Evolutionary conservation across 2,329 filamentous ascomycete genomes (phyloP).

Genomic region (Chalara sp.): DNA sequence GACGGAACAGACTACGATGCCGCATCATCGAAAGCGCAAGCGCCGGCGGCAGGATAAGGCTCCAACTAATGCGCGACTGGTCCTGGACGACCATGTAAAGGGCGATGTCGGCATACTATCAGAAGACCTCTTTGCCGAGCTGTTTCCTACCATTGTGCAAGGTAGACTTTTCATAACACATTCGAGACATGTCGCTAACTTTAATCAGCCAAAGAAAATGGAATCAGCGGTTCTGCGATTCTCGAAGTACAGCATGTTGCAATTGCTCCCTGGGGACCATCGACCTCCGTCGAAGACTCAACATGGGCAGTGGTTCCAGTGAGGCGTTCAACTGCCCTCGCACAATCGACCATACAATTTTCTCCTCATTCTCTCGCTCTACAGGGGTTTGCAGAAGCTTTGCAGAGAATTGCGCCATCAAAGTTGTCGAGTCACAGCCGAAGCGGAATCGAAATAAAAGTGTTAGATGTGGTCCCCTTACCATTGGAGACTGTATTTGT

Average conservation of each 20-base stretch:
- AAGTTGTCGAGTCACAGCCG: slow-evolving; percentile 67
- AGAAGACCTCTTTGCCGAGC: slow-evolving; percentile 74
- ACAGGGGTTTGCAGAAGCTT: slow-evolving; percentile 68
- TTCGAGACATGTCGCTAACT: slow-evolving; percentile 12
- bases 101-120: slow-evolving; percentile 83
- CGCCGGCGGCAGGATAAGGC: slow-evolving; percentile 62
- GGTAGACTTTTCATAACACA: slow-evolving; percentile 29
- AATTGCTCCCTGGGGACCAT: slow-evolving; percentile 66
- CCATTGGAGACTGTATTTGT: slow-evolving; percentile 82
- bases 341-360: slow-evolving; percentile 74
- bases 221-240: slow-evolving; percentile 16
- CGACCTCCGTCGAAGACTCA: slow-evolving; percentile 48
- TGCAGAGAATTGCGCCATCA: slow-evolving; percentile 69
- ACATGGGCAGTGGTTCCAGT: slow-evolving; percentile 85
- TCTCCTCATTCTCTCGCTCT: slow-evolving; percentile 65
- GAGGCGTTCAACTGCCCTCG: slow-evolving; percentile 52
- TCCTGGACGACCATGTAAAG: slow-evolving; percentile 79
- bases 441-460: slow-evolving; percentile 74
- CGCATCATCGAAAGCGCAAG: slow-evolving; percentile 32
- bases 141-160: slow-evolving; percentile 59
- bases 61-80: slow-evolving; percentile 69
- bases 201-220: slow-evolving; percentile 16
- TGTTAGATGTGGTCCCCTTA: slow-evolving; percentile 74
- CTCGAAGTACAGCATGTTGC: slow-evolving; percentile 56
- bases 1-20: slow-evolving; percentile 15